Conservation (phyloP, 805 yeast species). For the Wilhelminamyces savonicus region DNA sequence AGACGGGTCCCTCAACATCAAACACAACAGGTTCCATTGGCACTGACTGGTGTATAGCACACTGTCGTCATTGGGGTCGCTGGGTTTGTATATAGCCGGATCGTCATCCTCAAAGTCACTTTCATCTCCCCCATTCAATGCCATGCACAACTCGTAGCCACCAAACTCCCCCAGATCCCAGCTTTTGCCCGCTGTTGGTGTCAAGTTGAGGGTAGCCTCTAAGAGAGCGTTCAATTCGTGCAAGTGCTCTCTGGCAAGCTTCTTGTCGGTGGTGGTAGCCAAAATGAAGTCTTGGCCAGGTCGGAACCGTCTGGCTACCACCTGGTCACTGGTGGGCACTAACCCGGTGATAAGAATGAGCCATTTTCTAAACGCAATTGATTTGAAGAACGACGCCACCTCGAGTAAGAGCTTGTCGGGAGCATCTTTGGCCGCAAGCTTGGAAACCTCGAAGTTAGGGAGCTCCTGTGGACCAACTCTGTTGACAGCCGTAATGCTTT, state of each 20-base stretch:
- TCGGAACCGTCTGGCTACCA: conserved; percentile 78
- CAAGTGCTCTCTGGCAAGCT: conserved; percentile 26
- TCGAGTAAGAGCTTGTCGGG: conserved; percentile 31
- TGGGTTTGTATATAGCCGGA: conserved; percentile 71
- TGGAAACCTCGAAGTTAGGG: conserved; percentile 47
- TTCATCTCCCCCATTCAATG: conserved; percentile 42
- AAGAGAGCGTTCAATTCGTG: conserved; percentile 41
- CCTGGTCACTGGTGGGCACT: conserved; percentile 56
- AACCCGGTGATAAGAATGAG: conserved; percentile 56
- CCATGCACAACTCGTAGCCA: conserved; percentile 91
- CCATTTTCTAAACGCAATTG: conserved; percentile 65
- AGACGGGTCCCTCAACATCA: conserved; percentile 77
- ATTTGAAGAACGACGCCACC: conserved; percentile 52
- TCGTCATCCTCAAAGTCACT: conserved; percentile 55
- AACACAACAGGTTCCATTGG: conserved; percentile 69
- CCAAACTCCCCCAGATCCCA: conserved; percentile 92
- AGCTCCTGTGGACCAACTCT: conserved; percentile 42
- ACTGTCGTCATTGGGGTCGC: conserved; percentile 58
- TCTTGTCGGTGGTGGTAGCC: conserved; percentile 60
- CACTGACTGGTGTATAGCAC: conserved; percentile 79
- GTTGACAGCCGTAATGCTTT: conserved; percentile 22
- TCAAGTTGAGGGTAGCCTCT: conserved; percentile 77
- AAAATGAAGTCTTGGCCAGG: conserved; percentile 93
- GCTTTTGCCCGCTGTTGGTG: conserved; percentile 58
- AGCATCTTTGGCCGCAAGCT: conserved; percentile 3